Base-by-base conservation (phyloP, 352 stramenopile species). In the Pythium volutum region DNA sequence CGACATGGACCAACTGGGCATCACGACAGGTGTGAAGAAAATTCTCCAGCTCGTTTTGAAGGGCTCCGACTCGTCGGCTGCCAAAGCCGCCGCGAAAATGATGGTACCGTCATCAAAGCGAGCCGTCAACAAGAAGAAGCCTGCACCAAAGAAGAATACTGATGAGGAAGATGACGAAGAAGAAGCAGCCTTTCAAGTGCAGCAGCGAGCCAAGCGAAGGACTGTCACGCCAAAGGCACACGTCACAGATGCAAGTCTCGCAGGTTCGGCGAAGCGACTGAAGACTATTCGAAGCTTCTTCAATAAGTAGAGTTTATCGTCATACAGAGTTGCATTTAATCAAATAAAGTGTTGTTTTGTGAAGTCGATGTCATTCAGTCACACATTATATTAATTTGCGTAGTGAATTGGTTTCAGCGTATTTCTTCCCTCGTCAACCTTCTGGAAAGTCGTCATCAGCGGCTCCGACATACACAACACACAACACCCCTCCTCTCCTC, bases 21-120 rank as follows among this genome's bases (percentile, higher is more conserved):
- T 97, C 66, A 96, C 88, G 1, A 95, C 87, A 0, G 87, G 88
- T 36, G 83, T 93, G 46, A 90, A 90, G 68, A 97, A 97, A 62
- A 91, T 96, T 25, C 55, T 97, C 36, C 55, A 82, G 29, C 71
- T 89, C 7, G 75, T 91, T 7, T 36, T 67, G 16, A 56, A 36
- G 5, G 50, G 42, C 18, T 8, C 41, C n/a, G 52, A 27, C 2
- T 23, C 34, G 12, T 43, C 15, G 9, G 20, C 47, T 70, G 23
- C 41, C 62, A 29, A 59, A 48, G 18, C 39, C 60, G 10, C 33
- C 46, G 49, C 27, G 58, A 72, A 76, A 36, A 26, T n/a, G n/a
- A n/a, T n/a, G n/a, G n/a, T n/a, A n/a, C n/a, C 41, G 42, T 59
- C 62, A 54, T 33, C 10, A 34, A 66, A 48, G 20, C 42, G 25